Conservation (phyloP, 2,329 filamentous ascomycete genomes). For the Mycogone perniciosa region DNA sequence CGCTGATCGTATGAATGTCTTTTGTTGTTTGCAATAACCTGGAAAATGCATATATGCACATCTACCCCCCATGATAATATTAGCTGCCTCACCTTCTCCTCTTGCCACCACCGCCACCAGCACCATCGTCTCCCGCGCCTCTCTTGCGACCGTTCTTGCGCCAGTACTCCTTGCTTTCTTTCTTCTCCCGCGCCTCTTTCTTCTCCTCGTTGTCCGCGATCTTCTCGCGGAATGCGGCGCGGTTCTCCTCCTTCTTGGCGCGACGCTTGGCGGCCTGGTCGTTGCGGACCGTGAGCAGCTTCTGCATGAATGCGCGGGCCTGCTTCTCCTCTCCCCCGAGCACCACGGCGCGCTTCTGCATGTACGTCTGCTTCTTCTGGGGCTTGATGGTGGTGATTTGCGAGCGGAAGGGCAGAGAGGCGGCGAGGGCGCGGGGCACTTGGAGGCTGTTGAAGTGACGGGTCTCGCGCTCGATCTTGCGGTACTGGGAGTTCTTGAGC, state of each 20-base stretch:
- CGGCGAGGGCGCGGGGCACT: slow-evolving; percentile 73
- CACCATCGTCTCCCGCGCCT: slow-evolving; percentile 35
- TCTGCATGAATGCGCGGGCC: slow-evolving; percentile 83
- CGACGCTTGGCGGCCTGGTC: slow-evolving; percentile 81
- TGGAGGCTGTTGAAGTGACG: slow-evolving; percentile 74
- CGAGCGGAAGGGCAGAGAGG: slow-evolving; percentile 83
- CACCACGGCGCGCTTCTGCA: slow-evolving; percentile 93
- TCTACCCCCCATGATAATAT: background rate
- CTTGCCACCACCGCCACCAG: slow-evolving; percentile 30
- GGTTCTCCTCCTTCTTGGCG: slow-evolving; percentile 82
- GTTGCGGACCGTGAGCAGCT: slow-evolving; percentile 82
- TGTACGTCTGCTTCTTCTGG: slow-evolving; percentile 75
- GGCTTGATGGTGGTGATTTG: slow-evolving; percentile 79
- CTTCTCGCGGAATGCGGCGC: slow-evolving; percentile 74
- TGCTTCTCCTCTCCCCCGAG: slow-evolving; percentile 80
- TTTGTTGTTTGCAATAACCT: too few relatives aligned
- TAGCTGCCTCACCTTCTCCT: slow-evolving; percentile 23
- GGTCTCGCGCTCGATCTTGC: slow-evolving; percentile 55
- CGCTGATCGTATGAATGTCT: too few relatives aligned
- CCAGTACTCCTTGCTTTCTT: slow-evolving; percentile 91
- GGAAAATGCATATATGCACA: background rate
- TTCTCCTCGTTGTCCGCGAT: slow-evolving; percentile 78
- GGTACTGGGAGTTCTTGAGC: slow-evolving; percentile 81
- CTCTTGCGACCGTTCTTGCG: slow-evolving; percentile 74
- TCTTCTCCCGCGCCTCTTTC: slow-evolving; percentile 79